These are phyloP conservation scores for Plasmodium sp. DNA, from an alignment of 169 alveolate species.

Conservation along the genomic window DNA sequence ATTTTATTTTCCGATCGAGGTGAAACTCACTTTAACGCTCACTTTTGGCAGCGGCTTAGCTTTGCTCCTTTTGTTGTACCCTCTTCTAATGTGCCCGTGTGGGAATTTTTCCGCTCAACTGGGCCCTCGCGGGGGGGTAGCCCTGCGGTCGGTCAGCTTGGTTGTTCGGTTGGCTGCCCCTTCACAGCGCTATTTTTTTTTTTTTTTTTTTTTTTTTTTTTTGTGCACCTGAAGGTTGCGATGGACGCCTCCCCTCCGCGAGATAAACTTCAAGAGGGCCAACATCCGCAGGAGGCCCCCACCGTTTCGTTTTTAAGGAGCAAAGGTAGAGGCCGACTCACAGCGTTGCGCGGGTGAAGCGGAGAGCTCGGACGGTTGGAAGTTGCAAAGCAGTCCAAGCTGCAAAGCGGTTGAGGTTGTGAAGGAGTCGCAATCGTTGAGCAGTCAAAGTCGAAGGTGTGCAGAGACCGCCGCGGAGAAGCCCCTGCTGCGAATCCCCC, in stretches of 20 bases:
- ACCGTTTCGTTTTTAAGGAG: not conserved
- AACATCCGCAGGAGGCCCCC: not conserved
- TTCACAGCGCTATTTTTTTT: not conserved
- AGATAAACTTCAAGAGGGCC: not conserved
- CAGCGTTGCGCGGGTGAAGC: not conserved
- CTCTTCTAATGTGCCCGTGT: not conserved
- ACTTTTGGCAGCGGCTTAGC: not conserved
- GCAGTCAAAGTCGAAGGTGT: not conserved
- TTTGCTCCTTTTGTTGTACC: not conserved
- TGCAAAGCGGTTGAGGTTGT: no score
- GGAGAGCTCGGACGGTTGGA: no score
- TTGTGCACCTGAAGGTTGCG: not conserved
- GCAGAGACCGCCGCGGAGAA: not conserved
- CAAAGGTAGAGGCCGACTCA: not conserved
- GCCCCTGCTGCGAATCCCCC: not conserved
- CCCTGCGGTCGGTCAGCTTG: not conserved
- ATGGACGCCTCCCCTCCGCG: not conserved
- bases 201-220: slow-evolving; percentile 9
- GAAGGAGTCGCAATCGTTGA: no score
- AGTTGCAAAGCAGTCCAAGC: no score
- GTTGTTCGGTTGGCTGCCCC: not conserved
- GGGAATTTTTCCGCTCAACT: not conserved
- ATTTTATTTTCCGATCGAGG: not conserved
- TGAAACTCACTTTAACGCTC: not conserved
- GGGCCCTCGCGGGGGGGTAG: not conserved